Evolutionary conservation across 2,329 filamentous ascomycete species (phyloP).

Genomic region (Xenoacremonium recifei): DNA sequence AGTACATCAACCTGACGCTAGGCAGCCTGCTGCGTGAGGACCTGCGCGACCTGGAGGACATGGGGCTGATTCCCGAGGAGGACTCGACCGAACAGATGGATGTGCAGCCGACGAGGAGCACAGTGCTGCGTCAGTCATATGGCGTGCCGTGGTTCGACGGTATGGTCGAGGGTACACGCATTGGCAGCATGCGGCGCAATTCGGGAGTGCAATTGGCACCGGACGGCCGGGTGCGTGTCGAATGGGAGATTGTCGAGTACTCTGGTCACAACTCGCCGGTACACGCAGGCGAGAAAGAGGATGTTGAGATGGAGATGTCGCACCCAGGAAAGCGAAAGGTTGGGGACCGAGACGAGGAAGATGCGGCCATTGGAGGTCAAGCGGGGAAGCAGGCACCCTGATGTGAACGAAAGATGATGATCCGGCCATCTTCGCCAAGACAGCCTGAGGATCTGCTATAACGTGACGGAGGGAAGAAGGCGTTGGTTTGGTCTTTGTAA

Average conservation of each 20-base stretch:
- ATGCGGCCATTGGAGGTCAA: slow-evolving; percentile 6
- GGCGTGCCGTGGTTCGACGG: slow-evolving; percentile 84
- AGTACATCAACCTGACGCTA: slow-evolving; percentile 79
- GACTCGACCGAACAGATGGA: slow-evolving; percentile 27
- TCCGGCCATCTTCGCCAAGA: too few relatives aligned
- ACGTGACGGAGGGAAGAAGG: too few relatives aligned
- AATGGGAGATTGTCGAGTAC: slow-evolving; percentile 86
- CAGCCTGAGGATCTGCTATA: too few relatives aligned
- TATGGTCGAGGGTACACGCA: slow-evolving; percentile 71
- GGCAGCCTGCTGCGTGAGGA: slow-evolving; percentile 73
- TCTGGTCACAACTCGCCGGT: slow-evolving; percentile 43
- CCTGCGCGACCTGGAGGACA: slow-evolving; percentile 68
- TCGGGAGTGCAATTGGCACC: slow-evolving; percentile 51
- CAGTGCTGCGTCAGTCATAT: slow-evolving; percentile 54
- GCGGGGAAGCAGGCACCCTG: not conserved
- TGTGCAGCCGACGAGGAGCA: slow-evolving; percentile 25
- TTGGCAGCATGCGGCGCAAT: slow-evolving; percentile 67
- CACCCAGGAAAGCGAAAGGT: slow-evolving; percentile 54
- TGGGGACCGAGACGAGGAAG: slow-evolving; percentile 37
- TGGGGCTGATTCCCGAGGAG: slow-evolving; percentile 65
- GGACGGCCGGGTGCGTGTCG: slow-evolving; percentile 66
- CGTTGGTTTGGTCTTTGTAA: too few relatives aligned
- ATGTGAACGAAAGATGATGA: not conserved
- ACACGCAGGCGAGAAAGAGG: slow-evolving; percentile 30
- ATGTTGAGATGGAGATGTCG: slow-evolving; percentile 33